These are phyloP conservation scores for Trichoderma hamatum DNA, from an alignment of 2,329 filamentous ascomycete species.

Conservation along the genomic window DNA sequence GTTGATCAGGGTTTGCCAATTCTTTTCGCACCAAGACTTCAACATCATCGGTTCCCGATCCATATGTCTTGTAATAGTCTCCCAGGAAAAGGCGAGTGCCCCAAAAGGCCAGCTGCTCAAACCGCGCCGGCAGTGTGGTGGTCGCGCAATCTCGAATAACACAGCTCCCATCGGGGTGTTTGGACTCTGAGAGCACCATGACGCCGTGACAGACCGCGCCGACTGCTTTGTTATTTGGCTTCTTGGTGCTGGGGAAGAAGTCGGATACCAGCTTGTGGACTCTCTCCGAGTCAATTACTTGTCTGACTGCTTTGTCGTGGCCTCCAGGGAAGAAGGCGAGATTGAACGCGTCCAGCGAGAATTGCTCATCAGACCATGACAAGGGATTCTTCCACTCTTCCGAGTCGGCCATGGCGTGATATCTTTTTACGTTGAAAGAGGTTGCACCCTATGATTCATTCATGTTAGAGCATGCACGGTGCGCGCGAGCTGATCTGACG, in stretches of 20 bases:
- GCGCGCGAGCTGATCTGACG: background rate
- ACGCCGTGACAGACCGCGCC: constrained; percentile 58
- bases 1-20: constrained; percentile 49
- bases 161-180: constrained; percentile 46
- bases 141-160: constrained; percentile 52
- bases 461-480: background rate
- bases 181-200: constrained; percentile 51
- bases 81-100: constrained; percentile 52
- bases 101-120: constrained; percentile 55
- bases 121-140: constrained; percentile 52
- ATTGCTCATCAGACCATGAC: constrained; percentile 49
- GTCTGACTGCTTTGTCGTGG: constrained; percentile 55
- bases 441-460: constrained; percentile 47
- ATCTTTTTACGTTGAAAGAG: constrained; percentile 44
- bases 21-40: constrained; percentile 50
- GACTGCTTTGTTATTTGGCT: constrained; percentile 48
- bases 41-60: constrained; percentile 52
- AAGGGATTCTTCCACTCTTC: constrained; percentile 47
- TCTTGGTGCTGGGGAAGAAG: constrained; percentile 53
- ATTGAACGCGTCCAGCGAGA: constrained; percentile 50
- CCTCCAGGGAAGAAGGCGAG: constrained; percentile 56
- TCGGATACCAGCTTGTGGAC: constrained; percentile 49
- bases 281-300: constrained; percentile 52
- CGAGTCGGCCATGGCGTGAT: constrained; percentile 49
- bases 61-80: constrained; percentile 61